phyloP scores from a whole-genome alignment of 2,329 filamentous ascomycete genomes.

The Eurotiales sp. region DNA sequence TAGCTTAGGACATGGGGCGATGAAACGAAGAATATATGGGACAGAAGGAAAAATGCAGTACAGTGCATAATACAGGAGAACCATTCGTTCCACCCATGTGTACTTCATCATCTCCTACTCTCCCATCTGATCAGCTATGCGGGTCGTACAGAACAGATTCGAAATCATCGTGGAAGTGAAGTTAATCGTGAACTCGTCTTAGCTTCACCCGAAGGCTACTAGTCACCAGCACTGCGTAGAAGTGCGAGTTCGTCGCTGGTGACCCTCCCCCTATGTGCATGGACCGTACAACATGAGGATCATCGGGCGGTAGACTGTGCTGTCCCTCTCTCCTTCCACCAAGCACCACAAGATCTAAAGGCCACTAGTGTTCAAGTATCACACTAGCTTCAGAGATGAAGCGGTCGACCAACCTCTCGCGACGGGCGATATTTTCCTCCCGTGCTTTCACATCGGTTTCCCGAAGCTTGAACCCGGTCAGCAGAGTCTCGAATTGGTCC shows the following conservation, averaged over 20 bases:
- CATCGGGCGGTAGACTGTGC: background rate
- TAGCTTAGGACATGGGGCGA: too few species aligned
- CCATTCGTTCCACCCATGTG: background rate
- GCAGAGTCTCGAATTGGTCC: too few species aligned
- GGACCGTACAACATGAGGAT: background rate
- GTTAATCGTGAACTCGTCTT: slow-evolving; percentile 19
- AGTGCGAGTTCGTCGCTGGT: slow-evolving; percentile 23
- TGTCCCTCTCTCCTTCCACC: background rate
- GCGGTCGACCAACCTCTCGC: background rate
- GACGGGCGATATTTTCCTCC: background rate
- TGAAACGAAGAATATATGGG: background rate
- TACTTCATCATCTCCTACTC: background rate
- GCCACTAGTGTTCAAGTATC: background rate
- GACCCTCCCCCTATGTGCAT: slow-evolving; percentile 5
- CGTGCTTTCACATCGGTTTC: background rate
- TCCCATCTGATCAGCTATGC: background rate
- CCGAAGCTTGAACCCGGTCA: background rate
- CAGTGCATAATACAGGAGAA: background rate
- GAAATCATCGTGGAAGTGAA: too few species aligned
- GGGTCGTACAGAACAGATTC: background rate
- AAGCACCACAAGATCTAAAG: background rate
- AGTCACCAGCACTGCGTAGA: slow-evolving; percentile 25
- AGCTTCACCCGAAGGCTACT: slow-evolving; percentile 23
- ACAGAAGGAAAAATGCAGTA: background rate
- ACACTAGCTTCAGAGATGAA: background rate